phyloP scores from a whole-genome alignment of 495 filamentous ascomycete genomes.

The Tetracladium setigerum region DNA sequence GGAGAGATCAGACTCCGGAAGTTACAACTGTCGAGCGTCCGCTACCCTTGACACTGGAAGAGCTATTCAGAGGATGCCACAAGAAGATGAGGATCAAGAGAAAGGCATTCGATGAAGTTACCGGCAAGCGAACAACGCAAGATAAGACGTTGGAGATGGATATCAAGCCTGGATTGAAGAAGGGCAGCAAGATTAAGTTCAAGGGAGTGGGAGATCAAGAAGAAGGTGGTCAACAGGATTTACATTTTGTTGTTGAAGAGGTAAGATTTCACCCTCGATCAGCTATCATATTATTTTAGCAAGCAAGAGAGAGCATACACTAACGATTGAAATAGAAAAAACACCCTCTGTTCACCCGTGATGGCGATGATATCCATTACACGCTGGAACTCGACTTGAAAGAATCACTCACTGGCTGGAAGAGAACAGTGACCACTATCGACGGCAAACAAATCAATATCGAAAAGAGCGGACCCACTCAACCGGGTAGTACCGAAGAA shows the following conservation, averaged over 20 bases:
- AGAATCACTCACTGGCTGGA: slow-evolving; percentile 95
- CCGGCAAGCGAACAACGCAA: slow-evolving; percentile 73
- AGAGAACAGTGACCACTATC: slow-evolving; percentile 83
- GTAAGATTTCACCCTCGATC: slow-evolving; percentile 43
- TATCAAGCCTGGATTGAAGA: slow-evolving; percentile 91
- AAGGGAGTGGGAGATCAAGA: slow-evolving; percentile 93
- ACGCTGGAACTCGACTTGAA: slow-evolving; percentile 80
- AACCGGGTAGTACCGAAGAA: slow-evolving; percentile 69
- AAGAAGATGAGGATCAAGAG: slow-evolving; percentile 98
- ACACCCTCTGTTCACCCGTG: slow-evolving; percentile 72
- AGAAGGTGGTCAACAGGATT: slow-evolving; percentile 92
- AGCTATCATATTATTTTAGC: background rate
- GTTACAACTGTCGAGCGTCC: slow-evolving; percentile 85
- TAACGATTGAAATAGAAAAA: slow-evolving; percentile 52
- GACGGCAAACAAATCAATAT: slow-evolving; percentile 78
- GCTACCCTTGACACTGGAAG: slow-evolving; percentile 74
- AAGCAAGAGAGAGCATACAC: slow-evolving; percentile 4
- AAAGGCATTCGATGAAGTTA: slow-evolving; percentile 77
- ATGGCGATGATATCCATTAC: slow-evolving; percentile 76
- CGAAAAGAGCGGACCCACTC: slow-evolving; percentile 72
- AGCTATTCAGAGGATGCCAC: slow-evolving; percentile 71
- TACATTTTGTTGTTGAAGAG: slow-evolving; percentile 91
- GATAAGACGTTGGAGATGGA: slow-evolving; percentile 88
- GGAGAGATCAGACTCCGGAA: slow-evolving; percentile 61
- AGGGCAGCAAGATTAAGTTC: slow-evolving; percentile 96